Base-by-base conservation (phyloP, 2,329 filamentous ascomycete species). In the Neonectria ditissima region DNA sequence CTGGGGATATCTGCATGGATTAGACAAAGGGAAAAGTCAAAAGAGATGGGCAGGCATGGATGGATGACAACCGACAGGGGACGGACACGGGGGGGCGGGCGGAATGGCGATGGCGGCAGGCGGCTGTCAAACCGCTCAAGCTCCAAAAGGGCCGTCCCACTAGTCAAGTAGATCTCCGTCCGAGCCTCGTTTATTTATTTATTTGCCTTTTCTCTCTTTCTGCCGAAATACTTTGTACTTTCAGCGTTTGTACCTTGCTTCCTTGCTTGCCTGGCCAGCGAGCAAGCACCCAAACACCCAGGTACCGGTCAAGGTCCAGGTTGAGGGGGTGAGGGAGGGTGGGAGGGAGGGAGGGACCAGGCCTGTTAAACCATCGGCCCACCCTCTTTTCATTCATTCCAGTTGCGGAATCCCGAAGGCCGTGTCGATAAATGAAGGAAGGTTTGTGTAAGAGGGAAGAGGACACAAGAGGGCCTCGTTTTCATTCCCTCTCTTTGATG, bases 111-210 rank as follows among this genome's bases (percentile, higher is more conserved):
- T 70, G 61, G 69, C 69, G 70, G 70, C 70, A 69, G 68, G 69
- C 71, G 71, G 71, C 71, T 71, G 71, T 41, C 37, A 41, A 41
- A 11, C 34, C 34, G 34, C 34, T 72, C 68, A 73, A 73, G 65
- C 71, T 73, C 66, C 63, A 68, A 68, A 69, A 73, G 71, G 71
- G 55, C 71, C 71, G 71, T 71, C 69, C 71, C 71, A 73, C 71
- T 73, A 73, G 69, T 30, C 68, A 65, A 41, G n/a, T 20, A 65
- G 66, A 72, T 73, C 66, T 67, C 65, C 54, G 62, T 65, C 14
- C 34, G 34, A 37, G 34, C 34, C 16, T 26, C 24, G 24, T 26
- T 26, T n/a, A n/a, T n/a, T n/a, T n/a, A n/a, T n/a, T n/a, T n/a
- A n/a, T n/a, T n/a, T n/a, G n/a, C n/a, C n/a, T n/a, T n/a, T n/a